Conservation (phyloP, 2,329 filamentous ascomycete species). For the Fusarium dlaminii region DNA sequence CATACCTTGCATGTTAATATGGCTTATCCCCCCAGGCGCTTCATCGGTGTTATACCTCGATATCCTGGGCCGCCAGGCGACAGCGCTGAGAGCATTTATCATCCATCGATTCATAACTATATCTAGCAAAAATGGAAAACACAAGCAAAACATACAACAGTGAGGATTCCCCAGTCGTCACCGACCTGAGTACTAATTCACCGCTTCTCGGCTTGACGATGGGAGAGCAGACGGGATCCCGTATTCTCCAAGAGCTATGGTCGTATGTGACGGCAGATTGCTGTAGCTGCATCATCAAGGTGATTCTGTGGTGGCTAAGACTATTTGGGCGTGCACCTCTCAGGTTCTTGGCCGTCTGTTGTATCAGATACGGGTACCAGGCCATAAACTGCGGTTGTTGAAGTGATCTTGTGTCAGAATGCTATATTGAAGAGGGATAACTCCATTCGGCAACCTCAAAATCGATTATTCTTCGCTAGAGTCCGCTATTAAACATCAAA, state of each 20-base stretch:
- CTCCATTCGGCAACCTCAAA: not conserved
- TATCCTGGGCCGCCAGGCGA: not conserved
- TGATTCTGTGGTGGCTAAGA: not conserved
- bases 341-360: too few species aligned
- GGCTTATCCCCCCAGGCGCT: not conserved
- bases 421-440: too few species aligned
- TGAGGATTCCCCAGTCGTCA: not conserved
- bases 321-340: not conserved
- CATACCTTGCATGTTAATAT: not conserved
- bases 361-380: too few species aligned
- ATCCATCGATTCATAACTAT: not conserved
- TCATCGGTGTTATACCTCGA: too few species aligned
- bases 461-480: not conserved
- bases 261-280: not conserved
- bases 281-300: not conserved
- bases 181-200: conserved; percentile 1
- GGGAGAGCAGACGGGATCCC: not conserved
- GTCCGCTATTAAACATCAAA: not conserved
- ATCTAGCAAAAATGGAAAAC: not conserved
- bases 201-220: not conserved
- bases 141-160: not conserved
- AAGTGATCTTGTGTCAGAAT: too few species aligned
- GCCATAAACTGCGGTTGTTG: too few species aligned
- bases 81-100: not conserved
- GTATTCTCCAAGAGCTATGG: not conserved